phyloP scores from a whole-genome alignment of 345 rosid species.

The Heritiera littoralis region DNA sequence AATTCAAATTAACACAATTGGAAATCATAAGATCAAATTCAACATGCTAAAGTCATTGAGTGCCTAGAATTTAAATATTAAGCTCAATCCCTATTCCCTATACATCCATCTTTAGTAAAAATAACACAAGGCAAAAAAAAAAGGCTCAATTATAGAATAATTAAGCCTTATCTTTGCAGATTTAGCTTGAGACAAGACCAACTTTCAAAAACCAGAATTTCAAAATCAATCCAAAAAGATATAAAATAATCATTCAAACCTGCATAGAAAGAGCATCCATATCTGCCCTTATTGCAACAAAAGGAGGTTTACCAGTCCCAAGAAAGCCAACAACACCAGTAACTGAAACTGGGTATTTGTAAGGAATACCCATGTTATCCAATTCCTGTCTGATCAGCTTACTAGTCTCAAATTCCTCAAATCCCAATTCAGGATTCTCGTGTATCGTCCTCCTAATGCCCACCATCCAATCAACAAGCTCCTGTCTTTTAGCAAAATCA shows the following conservation, averaged over 20 bases:
- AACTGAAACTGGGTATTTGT: conserved; percentile 65
- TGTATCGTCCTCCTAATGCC: conserved; percentile 81
- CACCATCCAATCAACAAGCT: conserved; percentile 73
- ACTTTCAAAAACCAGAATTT: background rate
- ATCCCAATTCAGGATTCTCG: conserved; percentile 87
- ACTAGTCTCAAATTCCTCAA: conserved; percentile 86
- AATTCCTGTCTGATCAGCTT: conserved; percentile 70
- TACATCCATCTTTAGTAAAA: background rate
- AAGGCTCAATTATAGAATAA: background rate
- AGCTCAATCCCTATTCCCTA: background rate
- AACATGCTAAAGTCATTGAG: background rate
- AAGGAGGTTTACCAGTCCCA: conserved; percentile 84
- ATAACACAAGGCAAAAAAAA: background rate
- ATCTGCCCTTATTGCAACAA: conserved; percentile 90
- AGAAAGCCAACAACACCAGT: conserved; percentile 83
- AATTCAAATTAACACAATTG: conserved; percentile 20
- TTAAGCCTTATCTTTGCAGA: conserved; percentile 9
- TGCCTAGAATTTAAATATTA: background rate
- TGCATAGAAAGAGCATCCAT: conserved; percentile 95
- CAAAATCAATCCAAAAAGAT: background rate
- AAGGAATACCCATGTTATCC: conserved; percentile 67
- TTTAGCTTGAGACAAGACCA: conserved; percentile 5
- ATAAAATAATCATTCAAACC: conserved; percentile 40
- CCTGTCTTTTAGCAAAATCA: conserved; percentile 52
- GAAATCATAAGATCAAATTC: background rate